Percentiles rank a stretch among this genome's conserved stretches.
phyloP scores from a whole-genome alignment of 352 stramenopile species.

The Pythium sukuiense region DNA sequence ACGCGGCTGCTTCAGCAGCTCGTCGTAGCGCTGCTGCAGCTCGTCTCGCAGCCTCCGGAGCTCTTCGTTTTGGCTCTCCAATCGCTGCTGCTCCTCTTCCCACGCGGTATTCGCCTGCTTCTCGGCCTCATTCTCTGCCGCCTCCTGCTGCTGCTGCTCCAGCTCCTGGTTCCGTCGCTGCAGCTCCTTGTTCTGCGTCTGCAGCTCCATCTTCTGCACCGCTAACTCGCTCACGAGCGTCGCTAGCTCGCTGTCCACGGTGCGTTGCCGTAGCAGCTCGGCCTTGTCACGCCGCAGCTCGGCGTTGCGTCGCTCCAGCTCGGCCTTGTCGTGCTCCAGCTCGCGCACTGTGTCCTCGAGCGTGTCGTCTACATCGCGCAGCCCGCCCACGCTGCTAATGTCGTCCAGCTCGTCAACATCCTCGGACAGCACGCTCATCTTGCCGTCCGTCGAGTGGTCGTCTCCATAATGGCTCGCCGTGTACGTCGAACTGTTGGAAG shows the following conservation, averaged over 20 bases:
- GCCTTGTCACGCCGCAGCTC: constrained; percentile 13
- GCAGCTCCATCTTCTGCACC: constrained; percentile 13
- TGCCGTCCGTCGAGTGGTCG: constrained; percentile 13
- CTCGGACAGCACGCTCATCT: constrained; percentile 15
- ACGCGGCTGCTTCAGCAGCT: constrained; percentile 16
- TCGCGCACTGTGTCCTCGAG: constrained; percentile 26
- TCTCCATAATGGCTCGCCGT: not conserved
- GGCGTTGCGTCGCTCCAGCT: constrained; percentile 8
- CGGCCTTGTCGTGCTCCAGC: constrained; percentile 15
- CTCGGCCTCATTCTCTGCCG: not conserved
- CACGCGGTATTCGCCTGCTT: too few relatives aligned
- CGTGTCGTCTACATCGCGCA: constrained; percentile 26
- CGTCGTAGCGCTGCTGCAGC: constrained; percentile 9
- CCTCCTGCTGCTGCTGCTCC: not conserved
- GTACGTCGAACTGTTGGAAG: constrained; percentile 3
- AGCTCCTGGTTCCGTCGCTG: constrained; percentile 4
- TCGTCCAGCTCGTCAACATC: constrained; percentile 15
- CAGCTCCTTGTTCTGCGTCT: constrained; percentile 9
- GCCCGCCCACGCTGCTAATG: not conserved
- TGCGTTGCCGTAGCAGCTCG: constrained; percentile 2
- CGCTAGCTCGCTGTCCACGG: not conserved
- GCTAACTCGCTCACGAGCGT: constrained; percentile 1
- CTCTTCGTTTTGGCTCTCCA: not conserved
- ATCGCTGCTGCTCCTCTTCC: not conserved
- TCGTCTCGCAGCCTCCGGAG: constrained; percentile 4